Base-by-base conservation (phyloP, 306 rosid genomes). In the Quillaja saponaria region DNA sequence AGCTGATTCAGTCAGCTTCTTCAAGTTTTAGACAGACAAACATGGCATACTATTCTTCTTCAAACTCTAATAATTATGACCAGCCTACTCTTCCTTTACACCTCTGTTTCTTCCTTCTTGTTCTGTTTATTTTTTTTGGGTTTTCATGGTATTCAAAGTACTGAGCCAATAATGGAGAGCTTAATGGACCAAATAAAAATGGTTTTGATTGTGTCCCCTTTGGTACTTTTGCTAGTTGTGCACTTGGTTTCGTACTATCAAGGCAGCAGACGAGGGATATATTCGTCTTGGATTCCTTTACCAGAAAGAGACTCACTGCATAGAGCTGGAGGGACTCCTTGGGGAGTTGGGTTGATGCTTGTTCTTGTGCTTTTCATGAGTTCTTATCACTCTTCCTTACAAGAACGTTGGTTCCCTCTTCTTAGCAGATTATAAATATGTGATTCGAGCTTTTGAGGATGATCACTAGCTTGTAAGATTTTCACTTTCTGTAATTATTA, bases 331-430 rank as follows among this genome's bases (percentile, higher is more conserved):
- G 92, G 86, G 39, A 88, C 92, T 46, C 96, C 96, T 21, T 88
- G 96, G 96, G 96, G 96, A 1, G 80, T 88, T 48, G 96, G 83
- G 0, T 69, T 85, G 20, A n/a, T 83, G 40, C 89, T 88, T 49
- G 92, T 83, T n/a, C 12, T 83, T 63, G 78, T 88, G 0, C 59
- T 85, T 16, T 81, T 88, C 67, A 85, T 88, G 96, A 39, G 83
- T 0, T 88, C 92, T 55, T 81, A 85, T 25, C 96, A 75, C 0
- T 85, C 92, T 72, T 80, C 74, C 59, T 72, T 88, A 6, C 87
- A 81, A 71, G 92, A 88, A 67, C 76, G 90, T 1, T 88, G 90
- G 96, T 88, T 88, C 49, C 96, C 96, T 60, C 78, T 85, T 13
- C 80, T 88, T 41, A 53, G 71, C 52, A 80, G 76, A 66, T 81